These are phyloP conservation scores for Apiotrichum laibachii DNA, from an alignment of 1,284 basidiomycete genomes.

Conservation along the genomic window DNA sequence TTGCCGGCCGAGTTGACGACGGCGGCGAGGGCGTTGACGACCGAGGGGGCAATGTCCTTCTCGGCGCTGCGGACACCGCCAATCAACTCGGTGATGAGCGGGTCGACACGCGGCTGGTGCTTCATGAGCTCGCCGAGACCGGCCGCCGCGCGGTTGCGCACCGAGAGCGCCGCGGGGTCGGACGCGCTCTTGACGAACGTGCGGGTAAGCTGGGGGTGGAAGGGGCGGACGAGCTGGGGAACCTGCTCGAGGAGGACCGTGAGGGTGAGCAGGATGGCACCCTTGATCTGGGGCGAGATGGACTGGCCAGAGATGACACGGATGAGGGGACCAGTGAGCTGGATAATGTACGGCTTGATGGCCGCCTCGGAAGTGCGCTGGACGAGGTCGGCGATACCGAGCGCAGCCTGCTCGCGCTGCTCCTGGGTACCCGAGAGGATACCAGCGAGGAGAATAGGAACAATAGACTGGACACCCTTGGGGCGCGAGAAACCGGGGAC, in stretches of 20 bases:
- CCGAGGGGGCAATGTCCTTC: conserved; percentile 69
- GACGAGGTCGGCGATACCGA: conserved; percentile 90
- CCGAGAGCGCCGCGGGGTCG: conserved; percentile 73
- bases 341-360: conserved; percentile 94
- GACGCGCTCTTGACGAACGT: conserved; percentile 93
- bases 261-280: conserved; percentile 78
- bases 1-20: conserved; percentile 70
- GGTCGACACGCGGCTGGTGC: conserved; percentile 63
- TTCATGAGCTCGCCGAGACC: conserved; percentile 92
- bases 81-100: conserved; percentile 80
- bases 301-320: conserved; percentile 83
- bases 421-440: conserved; percentile 56
- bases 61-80: conserved; percentile 59
- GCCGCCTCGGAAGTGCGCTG: conserved; percentile 82
- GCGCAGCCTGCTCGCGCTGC: conserved; percentile 80
- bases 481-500: conserved; percentile 87
- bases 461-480: conserved; percentile 83
- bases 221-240: conserved; percentile 88
- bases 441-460: conserved; percentile 87
- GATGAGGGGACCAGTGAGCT: conserved; percentile 94
- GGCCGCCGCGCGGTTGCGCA: conserved; percentile 75
- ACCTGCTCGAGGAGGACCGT: conserved; percentile 78
- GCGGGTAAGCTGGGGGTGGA: conserved; percentile 96
- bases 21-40: conserved; percentile 70
- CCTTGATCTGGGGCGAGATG: conserved; percentile 87